These are phyloP conservation scores for Simplicillium aogashimaense DNA, from an alignment of 2,329 filamentous ascomycete genomes.

Conservation along the genomic window DNA sequence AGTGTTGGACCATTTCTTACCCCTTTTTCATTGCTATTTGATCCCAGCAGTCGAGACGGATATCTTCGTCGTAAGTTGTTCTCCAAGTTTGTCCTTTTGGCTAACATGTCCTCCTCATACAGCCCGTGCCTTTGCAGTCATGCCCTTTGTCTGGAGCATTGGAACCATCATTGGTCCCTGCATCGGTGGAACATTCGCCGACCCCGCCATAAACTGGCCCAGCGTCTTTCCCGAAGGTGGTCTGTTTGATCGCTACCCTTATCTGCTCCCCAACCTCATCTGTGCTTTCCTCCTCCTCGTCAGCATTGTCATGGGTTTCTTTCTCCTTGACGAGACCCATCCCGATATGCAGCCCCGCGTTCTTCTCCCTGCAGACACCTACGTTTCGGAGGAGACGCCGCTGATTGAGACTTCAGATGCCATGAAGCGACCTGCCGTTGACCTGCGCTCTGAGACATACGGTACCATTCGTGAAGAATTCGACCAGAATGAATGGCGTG, in stretches of 20 bases:
- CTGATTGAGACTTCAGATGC: slow-evolving; percentile 67
- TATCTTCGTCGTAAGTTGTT: neutral
- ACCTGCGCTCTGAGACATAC: slow-evolving; percentile 70
- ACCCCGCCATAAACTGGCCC: slow-evolving; percentile 68
- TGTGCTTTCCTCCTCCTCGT: slow-evolving; percentile 67
- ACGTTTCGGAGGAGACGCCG: slow-evolving; percentile 58
- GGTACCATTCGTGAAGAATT: slow-evolving; percentile 50
- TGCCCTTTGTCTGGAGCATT: slow-evolving; percentile 91
- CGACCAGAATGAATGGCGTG: slow-evolving; percentile 28
- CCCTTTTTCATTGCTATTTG: neutral
- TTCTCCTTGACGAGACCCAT: slow-evolving; percentile 81
- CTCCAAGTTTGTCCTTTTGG: neutral
- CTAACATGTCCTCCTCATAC: slow-evolving; percentile 8
- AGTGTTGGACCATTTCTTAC: slow-evolving; percentile 22
- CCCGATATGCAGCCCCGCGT: slow-evolving; percentile 61
- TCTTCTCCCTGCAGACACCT: slow-evolving; percentile 35
- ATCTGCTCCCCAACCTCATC: slow-evolving; percentile 79
- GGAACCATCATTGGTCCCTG: slow-evolving; percentile 84
- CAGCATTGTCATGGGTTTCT: slow-evolving; percentile 71
- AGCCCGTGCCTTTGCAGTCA: slow-evolving; percentile 80
- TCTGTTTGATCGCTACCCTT: slow-evolving; percentile 72
- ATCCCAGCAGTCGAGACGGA: neutral
- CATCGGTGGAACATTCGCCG: slow-evolving; percentile 78
- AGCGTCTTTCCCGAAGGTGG: slow-evolving; percentile 54
- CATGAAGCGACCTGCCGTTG: slow-evolving; percentile 60